Conservation (phyloP, 129 eudicot genomes). For the Centella asiatica region DNA sequence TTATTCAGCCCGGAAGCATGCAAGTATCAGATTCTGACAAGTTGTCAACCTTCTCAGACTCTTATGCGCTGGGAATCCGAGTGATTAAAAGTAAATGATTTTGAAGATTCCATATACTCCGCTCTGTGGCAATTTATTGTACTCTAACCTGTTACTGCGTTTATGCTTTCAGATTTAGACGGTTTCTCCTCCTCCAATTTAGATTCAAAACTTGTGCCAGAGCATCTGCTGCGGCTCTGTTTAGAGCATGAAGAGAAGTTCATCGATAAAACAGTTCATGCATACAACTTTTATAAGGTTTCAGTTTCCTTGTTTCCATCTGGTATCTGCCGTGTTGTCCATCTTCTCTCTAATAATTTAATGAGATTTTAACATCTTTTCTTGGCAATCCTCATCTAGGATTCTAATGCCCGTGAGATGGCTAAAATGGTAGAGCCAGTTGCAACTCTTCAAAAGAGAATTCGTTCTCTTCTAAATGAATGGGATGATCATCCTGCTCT, state of each 20-base stretch:
- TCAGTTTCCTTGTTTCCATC: background rate
- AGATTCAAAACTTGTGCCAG: conserved; percentile 68
- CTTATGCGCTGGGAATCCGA: conserved; percentile 60
- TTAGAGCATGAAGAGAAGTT: conserved; percentile 59
- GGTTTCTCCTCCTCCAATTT: conserved; percentile 49
- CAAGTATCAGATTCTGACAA: conserved; percentile 49
- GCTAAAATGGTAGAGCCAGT: conserved; percentile 70
- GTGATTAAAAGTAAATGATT: conserved; percentile 38
- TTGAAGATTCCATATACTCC: background rate
- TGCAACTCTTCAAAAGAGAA: conserved; percentile 37
- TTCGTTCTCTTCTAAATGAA: conserved; percentile 46
- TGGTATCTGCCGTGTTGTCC: no score
- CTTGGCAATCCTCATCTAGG: conserved; percentile 31
- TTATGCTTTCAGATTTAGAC: conserved; percentile 39
- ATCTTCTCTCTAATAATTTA: background rate
- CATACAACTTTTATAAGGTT: conserved; percentile 83
- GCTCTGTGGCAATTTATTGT: background rate
- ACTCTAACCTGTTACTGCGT: conserved; percentile 1
- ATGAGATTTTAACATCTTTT: background rate
- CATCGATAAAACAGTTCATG: conserved; percentile 24
- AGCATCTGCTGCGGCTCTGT: conserved; percentile 75
- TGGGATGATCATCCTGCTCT: conserved; percentile 84
- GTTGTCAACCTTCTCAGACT: conserved; percentile 45
- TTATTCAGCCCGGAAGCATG: conserved; percentile 54
- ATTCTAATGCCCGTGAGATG: conserved; percentile 62